A percentile compares a stretch with the other conserved stretches of the same genome.
phyloP scores from a whole-genome alignment of 2,329 filamentous ascomycete genomes.

The Amauroascus verrucosus region DNA sequence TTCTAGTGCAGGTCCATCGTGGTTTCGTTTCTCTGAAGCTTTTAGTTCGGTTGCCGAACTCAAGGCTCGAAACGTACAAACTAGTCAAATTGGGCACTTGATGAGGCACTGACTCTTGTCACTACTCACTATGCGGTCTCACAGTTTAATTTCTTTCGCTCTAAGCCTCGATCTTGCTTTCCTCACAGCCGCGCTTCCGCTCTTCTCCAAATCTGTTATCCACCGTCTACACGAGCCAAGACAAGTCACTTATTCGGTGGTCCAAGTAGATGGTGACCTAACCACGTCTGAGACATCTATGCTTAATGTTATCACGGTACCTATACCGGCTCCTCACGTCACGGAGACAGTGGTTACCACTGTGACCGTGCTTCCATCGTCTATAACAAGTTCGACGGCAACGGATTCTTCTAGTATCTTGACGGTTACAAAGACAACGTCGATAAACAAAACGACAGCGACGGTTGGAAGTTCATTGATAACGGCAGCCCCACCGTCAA shows the following conservation, averaged over 20 bases:
- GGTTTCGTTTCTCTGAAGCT: background rate
- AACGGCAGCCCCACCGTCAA: background rate
- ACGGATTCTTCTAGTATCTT: constrained; percentile 4
- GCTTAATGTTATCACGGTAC: constrained; percentile 14
- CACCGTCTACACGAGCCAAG: constrained; percentile 4
- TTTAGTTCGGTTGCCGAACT: background rate
- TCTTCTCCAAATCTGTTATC: background rate
- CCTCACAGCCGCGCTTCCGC: constrained; percentile 1
- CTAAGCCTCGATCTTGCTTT: background rate
- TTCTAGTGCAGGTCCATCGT: background rate
- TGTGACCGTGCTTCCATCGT: constrained; percentile 7
- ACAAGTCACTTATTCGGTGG: constrained; percentile 17
- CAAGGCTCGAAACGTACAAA: background rate
- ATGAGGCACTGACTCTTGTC: background rate
- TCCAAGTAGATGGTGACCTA: constrained; percentile 17
- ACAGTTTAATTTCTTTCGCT: background rate
- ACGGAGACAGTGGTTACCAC: constrained; percentile 15
- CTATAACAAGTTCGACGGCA: constrained; percentile 4
- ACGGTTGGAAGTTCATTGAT: background rate
- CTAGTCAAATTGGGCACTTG: too few relatives aligned
- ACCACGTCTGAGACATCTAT: constrained; percentile 8
- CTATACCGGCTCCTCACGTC: constrained; percentile 9
- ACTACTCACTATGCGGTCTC: constrained; percentile 1
- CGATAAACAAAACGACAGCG: constrained; percentile 1
- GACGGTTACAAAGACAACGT: constrained; percentile 2